phyloP scores from a whole-genome alignment of 306 rosid species.

The Argentina anserina region DNA sequence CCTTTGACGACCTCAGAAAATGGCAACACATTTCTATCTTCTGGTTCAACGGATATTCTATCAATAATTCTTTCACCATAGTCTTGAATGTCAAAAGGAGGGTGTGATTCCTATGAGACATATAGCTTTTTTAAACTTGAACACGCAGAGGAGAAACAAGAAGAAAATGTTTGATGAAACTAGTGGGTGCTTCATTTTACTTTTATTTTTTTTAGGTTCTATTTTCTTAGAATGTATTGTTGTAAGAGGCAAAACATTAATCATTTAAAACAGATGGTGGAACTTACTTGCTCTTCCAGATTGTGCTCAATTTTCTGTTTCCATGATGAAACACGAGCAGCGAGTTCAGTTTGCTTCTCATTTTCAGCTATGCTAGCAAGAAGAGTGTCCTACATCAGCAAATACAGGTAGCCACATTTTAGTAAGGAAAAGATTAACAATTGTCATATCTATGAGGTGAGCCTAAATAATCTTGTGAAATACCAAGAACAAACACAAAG shows the following conservation, averaged over 20 bases:
- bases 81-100: constrained; percentile 76
- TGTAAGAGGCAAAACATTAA: constrained; percentile 1
- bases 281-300: constrained; percentile 82
- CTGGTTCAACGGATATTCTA: constrained; percentile 56
- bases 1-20: constrained; percentile 70
- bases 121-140: constrained; percentile 26
- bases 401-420: constrained; percentile 16
- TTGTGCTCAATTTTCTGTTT: constrained; percentile 82
- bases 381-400: constrained; percentile 57
- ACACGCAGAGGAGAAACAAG: constrained; percentile 10
- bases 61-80: constrained; percentile 67
- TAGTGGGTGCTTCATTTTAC: not conserved
- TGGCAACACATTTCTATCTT: constrained; percentile 34
- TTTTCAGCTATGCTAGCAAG: constrained; percentile 85
- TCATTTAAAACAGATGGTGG: constrained; percentile 22
- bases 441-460: not conserved
- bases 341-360: constrained; percentile 88
- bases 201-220: not conserved
- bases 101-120: constrained; percentile 60
- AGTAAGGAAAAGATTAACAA: not conserved
- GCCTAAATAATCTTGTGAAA: not conserved
- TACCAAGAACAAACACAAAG: not conserved
- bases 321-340: constrained; percentile 82
- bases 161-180: not conserved
- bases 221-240: not conserved